Evolutionary conservation across 352 stramenopile genomes (phyloP).

Genomic region (Pythium biforme): DNA sequence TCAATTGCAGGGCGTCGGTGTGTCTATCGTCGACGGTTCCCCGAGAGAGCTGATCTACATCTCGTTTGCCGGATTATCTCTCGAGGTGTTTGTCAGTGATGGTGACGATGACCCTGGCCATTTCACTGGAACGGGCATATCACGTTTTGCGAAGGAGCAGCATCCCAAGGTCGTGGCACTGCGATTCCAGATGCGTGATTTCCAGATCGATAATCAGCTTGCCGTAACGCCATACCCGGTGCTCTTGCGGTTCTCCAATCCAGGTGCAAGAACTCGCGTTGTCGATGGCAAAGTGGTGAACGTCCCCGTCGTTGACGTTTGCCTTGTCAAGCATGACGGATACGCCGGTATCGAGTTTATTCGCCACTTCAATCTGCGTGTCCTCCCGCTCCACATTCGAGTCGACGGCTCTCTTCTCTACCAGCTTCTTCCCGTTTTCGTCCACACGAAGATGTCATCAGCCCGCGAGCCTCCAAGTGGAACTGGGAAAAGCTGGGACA

Average conservation of each 20-base stretch:
- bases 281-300: conserved; percentile 52
- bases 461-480: conserved; percentile 22
- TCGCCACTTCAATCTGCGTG: conserved; percentile 68
- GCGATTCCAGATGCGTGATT: conserved; percentile 68
- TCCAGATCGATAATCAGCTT: conserved; percentile 90
- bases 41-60: conserved; percentile 83
- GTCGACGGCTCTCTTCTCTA: conserved; percentile 82
- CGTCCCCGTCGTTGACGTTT: conserved; percentile 70
- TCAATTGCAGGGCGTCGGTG: conserved; percentile 67
- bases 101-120: conserved; percentile 27
- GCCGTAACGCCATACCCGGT: conserved; percentile 81
- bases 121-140: conserved; percentile 26
- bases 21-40: conserved; percentile 70
- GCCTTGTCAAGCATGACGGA: conserved; percentile 82
- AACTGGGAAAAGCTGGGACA: conserved; percentile 22
- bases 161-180: conserved; percentile 55
- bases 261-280: conserved; percentile 41
- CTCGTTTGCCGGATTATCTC: conserved; percentile 56
- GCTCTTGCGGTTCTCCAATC: conserved; percentile 78
- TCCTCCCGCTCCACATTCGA: conserved; percentile 75
- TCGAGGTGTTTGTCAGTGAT: conserved; percentile 67
- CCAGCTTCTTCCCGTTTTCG: conserved; percentile 64
- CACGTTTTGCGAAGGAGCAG: conserved; percentile 55
- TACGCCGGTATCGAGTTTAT: conserved; percentile 89
- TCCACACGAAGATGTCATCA: conserved; percentile 40